Conservation (phyloP, 176 grass and related monocot genomes). For the Oryza glaberrima region DNA sequence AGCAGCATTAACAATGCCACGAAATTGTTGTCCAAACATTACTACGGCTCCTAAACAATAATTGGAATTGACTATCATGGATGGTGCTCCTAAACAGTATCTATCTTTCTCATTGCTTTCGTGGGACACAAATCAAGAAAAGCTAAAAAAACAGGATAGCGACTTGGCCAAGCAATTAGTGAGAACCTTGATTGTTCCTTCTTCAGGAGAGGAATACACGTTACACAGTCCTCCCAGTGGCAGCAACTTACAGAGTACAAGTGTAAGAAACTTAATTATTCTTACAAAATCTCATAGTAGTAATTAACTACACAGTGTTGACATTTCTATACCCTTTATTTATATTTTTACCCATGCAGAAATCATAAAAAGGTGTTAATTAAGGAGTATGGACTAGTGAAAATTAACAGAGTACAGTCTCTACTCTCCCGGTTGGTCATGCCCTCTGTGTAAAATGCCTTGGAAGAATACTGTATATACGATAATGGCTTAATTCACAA, state of each 20-base stretch:
- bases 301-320: conserved; percentile 27
- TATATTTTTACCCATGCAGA: conserved; percentile 41
- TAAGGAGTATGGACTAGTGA: conserved; percentile 40
- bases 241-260: not conserved
- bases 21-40: conserved; percentile 27
- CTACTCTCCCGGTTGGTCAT: conserved; percentile 40
- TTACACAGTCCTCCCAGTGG: not conserved
- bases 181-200: conserved; percentile 32
- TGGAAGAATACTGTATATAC: conserved; percentile 23
- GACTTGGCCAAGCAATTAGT: conserved; percentile 36
- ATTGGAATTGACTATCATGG: conserved; percentile 35
- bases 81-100: not conserved
- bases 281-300: conserved; percentile 26
- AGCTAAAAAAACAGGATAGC: conserved; percentile 29
- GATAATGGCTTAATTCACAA: conserved; percentile 12
- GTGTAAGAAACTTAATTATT: conserved; percentile 30
- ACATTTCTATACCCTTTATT: conserved; percentile 46
- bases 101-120: conserved; percentile 38
- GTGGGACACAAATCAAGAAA: conserved; percentile 53
- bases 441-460: conserved; percentile 39
- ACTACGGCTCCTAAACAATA: not conserved
- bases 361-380: conserved; percentile 36
- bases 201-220: not conserved
- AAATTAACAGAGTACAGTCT: conserved; percentile 46
- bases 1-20: not conserved